Percentiles rank a stretch among this genome's conserved stretches.
phyloP scores from a whole-genome alignment of 441 rosid genomes.

The Populus hybrid region DNA sequence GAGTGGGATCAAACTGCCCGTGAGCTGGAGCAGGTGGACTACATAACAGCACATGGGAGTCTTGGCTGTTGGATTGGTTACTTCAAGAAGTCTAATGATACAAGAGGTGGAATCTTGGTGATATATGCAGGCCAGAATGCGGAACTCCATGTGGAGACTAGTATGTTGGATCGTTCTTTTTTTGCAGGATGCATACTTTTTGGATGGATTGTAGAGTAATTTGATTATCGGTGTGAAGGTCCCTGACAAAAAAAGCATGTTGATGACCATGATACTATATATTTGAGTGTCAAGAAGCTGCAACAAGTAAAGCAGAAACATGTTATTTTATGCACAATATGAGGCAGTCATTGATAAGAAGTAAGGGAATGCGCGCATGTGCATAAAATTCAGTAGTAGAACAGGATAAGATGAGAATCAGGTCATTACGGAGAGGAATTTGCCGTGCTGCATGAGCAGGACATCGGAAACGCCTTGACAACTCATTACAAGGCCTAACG shows the following conservation, averaged over 20 bases:
- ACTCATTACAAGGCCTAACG: slow-evolving; percentile 36
- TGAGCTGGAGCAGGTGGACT: slow-evolving; percentile 31
- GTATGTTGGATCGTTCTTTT: slow-evolving; percentile 32
- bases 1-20: slow-evolving; percentile 27
- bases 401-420: background rate
- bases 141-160: slow-evolving; percentile 27
- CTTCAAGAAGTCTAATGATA: slow-evolving; percentile 30
- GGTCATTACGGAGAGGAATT: slow-evolving; percentile 14
- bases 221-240: slow-evolving; percentile 23
- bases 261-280: slow-evolving; percentile 16
- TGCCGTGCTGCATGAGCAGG: slow-evolving; percentile 6
- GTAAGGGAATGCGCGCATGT: too few species aligned
- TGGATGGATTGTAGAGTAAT: slow-evolving; percentile 27
- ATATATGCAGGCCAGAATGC: slow-evolving; percentile 31
- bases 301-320: background rate
- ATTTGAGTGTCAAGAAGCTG: slow-evolving; percentile 22
- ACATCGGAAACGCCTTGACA: slow-evolving; percentile 34
- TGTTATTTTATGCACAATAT: background rate
- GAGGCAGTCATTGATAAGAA: background rate
- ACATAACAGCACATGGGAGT: slow-evolving; percentile 24
- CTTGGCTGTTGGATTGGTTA: slow-evolving; percentile 21
- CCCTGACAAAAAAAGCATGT: slow-evolving; percentile 20
- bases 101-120: slow-evolving; percentile 22
- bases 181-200: slow-evolving; percentile 9
- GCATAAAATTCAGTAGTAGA: background rate